Evolutionary conservation across 352 stramenopile genomes (phyloP).

Genomic region (Globisporangium irregulare): DNA sequence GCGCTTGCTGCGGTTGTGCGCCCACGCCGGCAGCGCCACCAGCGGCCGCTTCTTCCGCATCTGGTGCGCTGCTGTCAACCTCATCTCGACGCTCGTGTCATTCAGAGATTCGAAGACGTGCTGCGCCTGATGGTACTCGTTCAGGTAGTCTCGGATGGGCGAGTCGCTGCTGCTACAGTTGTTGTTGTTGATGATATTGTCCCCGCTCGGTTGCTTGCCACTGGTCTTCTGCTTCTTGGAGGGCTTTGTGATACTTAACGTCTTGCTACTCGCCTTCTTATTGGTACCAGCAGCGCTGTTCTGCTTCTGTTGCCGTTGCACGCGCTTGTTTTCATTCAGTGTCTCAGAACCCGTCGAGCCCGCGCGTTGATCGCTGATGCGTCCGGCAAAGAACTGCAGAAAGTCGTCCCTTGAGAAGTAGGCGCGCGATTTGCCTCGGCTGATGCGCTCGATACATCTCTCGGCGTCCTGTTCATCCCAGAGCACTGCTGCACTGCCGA

Average conservation of each 20-base stretch:
- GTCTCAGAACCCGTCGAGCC: neutral
- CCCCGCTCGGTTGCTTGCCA: neutral
- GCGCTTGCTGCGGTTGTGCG: slow-evolving; percentile 62
- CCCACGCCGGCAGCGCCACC: slow-evolving; percentile 50
- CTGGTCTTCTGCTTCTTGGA: slow-evolving; percentile 2
- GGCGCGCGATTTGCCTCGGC: slow-evolving; percentile 29
- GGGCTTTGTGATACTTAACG: neutral
- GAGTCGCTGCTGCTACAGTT: neutral
- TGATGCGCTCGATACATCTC: slow-evolving; percentile 40
- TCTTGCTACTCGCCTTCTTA: neutral
- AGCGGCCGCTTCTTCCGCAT: slow-evolving; percentile 24
- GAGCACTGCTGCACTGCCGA: slow-evolving; percentile 14
- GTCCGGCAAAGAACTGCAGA: slow-evolving; percentile 31
- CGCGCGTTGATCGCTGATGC: neutral
- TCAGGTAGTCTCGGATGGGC: slow-evolving; percentile 11
- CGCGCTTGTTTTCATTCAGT: neutral
- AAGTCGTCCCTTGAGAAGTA: slow-evolving; percentile 67
- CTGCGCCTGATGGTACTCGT: slow-evolving; percentile 10
- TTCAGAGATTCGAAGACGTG: slow-evolving; percentile 6
- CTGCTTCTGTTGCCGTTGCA: neutral
- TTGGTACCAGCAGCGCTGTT: neutral
- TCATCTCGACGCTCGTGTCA: neutral
- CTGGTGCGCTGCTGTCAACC: neutral
- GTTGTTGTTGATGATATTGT: neutral
- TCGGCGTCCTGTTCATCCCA: slow-evolving; percentile 49